Conservation (phyloP, 345 rosid species). For the Pugionium dolabratum region DNA sequence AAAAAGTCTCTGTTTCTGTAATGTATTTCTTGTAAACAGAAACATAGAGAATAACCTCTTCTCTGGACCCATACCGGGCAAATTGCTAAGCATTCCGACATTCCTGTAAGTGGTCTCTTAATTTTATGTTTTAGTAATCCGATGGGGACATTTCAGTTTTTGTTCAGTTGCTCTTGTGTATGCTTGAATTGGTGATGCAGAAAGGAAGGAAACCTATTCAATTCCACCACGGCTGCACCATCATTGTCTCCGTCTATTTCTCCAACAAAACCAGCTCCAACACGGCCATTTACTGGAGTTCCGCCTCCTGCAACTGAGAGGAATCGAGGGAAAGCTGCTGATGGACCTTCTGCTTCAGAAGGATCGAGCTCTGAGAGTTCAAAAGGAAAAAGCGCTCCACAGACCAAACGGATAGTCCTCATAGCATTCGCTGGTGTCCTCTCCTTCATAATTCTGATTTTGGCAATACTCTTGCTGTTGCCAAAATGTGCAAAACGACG, state of each 20-base stretch:
- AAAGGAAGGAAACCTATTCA: slow-evolving; percentile 80
- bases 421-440: slow-evolving; percentile 72
- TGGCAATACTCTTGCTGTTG: slow-evolving; percentile 56
- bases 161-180: slow-evolving; percentile 2
- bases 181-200: slow-evolving; percentile 49
- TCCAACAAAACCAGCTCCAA: slow-evolving; percentile 47
- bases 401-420: slow-evolving; percentile 65
- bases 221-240: slow-evolving; percentile 47
- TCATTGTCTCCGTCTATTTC: slow-evolving; percentile 59
- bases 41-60: slow-evolving; percentile 89
- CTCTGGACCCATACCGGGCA: slow-evolving; percentile 83
- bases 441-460: slow-evolving; percentile 53
- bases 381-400: slow-evolving; percentile 39
- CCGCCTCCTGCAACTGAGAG: slow-evolving; percentile 51
- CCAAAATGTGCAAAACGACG: slow-evolving; percentile 56
- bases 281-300: slow-evolving; percentile 37
- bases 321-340: slow-evolving; percentile 55
- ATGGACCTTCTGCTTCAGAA: slow-evolving; percentile 59
- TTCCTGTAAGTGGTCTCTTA: slow-evolving; percentile 54
- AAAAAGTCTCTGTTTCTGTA: not conserved
- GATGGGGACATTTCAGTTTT: slow-evolving; percentile 22
- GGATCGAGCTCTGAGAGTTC: slow-evolving; percentile 47
- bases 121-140: slow-evolving; percentile 4
- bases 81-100: slow-evolving; percentile 64
- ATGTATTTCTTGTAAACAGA: slow-evolving; percentile 49